These are phyloP conservation scores for Pterocarpus santalinus DNA, from an alignment of 306 rosid genomes.

Conservation along the genomic window DNA sequence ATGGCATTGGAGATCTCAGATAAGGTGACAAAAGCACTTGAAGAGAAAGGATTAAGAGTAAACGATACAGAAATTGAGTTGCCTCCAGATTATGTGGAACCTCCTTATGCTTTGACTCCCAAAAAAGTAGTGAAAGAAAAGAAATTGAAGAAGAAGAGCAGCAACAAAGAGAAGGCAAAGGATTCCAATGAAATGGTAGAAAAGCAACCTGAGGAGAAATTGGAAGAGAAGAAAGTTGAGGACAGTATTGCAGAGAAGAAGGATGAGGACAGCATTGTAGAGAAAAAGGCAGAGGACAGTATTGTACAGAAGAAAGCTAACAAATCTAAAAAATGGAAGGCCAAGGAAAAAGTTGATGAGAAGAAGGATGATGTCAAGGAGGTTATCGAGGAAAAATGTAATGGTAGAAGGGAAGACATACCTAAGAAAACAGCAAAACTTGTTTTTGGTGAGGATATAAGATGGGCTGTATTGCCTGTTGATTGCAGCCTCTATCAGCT, in stretches of 20 bases:
- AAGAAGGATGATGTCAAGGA: constrained; percentile 71
- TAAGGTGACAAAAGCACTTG: constrained; percentile 66
- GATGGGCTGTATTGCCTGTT: constrained; percentile 76
- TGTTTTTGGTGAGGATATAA: constrained; percentile 89
- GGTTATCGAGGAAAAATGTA: constrained; percentile 70
- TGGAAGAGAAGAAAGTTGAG: constrained; percentile 44
- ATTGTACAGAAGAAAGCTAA: constrained; percentile 31
- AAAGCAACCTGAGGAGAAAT: constrained; percentile 45
- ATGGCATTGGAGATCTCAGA: constrained; percentile 86
- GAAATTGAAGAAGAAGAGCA: constrained; percentile 64
- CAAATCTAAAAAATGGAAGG: constrained; percentile 52
- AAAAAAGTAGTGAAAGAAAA: constrained; percentile 62
- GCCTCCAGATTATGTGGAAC: constrained; percentile 78
- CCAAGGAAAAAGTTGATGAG: constrained; percentile 56
- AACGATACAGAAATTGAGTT: constrained; percentile 67
- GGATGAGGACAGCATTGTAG: neutral
- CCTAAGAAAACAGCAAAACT: constrained; percentile 75
- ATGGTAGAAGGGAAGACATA: constrained; percentile 52
- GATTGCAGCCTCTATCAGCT: constrained; percentile 79
- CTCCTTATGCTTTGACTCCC: constrained; percentile 44
- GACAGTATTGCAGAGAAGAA: constrained; percentile 40
- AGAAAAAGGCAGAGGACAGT: constrained; percentile 37
- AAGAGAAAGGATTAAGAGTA: constrained; percentile 71
- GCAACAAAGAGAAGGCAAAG: neutral
- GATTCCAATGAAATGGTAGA: constrained; percentile 46